Evolutionary conservation across 106 monocot genomes (phyloP), one percentile per base, ranked within the genome.

Genomic region (Alisma plantagoaquatica): DNA sequence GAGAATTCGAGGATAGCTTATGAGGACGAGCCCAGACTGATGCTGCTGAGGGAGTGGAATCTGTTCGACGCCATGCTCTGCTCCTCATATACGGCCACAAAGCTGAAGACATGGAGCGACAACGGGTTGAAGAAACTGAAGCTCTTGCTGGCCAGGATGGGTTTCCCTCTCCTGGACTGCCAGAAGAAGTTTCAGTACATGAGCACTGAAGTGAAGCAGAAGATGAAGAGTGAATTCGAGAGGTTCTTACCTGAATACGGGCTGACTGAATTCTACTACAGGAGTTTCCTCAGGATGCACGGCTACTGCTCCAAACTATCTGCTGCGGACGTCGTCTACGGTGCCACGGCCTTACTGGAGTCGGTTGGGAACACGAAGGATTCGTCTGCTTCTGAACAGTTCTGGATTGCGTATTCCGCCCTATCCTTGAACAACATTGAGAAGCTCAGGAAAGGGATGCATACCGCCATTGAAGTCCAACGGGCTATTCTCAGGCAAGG

Each of bases 151-250:
- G 93, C 93, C 17, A 70, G 83, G 44, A 93, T 87, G 93, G 87
- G 93, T 15, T 93, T 93, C 47, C 66, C 83, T 27, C 73, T 94
- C 15, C 63, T 73, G 28, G 87, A 94, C 33, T 94, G 93, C 67
- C 79, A 87, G 77, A 94, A 80, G 70, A 94, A 79, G 48, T 84
- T 87, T 57, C 87, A 83, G 65, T 94, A 94, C 63, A 87, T 94
- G 93, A 94, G 93, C 59, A 75, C 80, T 71, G 83, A 87, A 56
- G 83, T 94, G 21, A 83, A 93, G 62, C 79, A 63, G 43, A 80
- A 73, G 27, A 83, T 93, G 93, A 74, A 75, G 49, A 70, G 65
- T 29, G 80, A 80, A 66, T 93, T 94, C 46, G 80, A 87, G 10
- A 27, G 67, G 25, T 87, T 87, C 56, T 73, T 94, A 54, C 87